These are phyloP conservation scores for Cadophora malorum DNA, from an alignment of 2,329 filamentous ascomycete genomes.

Conservation along the genomic window DNA sequence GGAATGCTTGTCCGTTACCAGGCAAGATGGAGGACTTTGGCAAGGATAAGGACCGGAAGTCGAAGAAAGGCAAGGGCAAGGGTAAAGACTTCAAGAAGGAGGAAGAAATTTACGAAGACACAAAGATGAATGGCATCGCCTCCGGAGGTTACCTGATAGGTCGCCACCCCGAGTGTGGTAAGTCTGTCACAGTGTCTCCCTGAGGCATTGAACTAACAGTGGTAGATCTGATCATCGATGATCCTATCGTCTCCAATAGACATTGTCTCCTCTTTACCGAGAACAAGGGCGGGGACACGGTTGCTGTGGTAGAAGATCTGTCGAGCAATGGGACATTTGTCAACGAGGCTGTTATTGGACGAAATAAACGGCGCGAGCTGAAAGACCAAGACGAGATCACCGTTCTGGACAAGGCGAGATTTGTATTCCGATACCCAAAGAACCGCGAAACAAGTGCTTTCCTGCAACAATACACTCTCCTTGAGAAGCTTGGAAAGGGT, in stretches of 20 bases:
- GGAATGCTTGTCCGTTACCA: constrained; percentile 71
- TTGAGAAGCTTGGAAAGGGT: constrained; percentile 88
- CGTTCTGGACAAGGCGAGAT: constrained; percentile 82
- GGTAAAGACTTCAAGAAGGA: constrained; percentile 57
- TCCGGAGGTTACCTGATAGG: constrained; percentile 91
- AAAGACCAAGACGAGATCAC: constrained; percentile 91
- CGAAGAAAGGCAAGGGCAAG: constrained; percentile 54
- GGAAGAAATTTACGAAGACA: constrained; percentile 66
- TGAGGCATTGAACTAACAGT: constrained; percentile 3
- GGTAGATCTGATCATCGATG: constrained; percentile 75
- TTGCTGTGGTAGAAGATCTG: constrained; percentile 86
- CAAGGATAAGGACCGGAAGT: constrained; percentile 48
- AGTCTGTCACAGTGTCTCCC: constrained; percentile 47
- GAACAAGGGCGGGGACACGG: constrained; percentile 62
- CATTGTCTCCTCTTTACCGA: constrained; percentile 74
- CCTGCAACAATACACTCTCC: constrained; percentile 81
- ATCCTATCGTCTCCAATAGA: constrained; percentile 85
- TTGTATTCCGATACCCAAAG: constrained; percentile 89
- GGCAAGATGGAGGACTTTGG: constrained; percentile 51
- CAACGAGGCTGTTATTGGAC: constrained; percentile 87
- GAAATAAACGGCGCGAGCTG: constrained; percentile 89
- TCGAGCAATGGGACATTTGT: constrained; percentile 97
- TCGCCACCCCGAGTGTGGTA: constrained; percentile 91
- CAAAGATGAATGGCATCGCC: constrained; percentile 65
- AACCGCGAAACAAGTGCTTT: constrained; percentile 78